Conservation (phyloP, 164 flowering plant genomes). For the Magnolia sinica region DNA sequence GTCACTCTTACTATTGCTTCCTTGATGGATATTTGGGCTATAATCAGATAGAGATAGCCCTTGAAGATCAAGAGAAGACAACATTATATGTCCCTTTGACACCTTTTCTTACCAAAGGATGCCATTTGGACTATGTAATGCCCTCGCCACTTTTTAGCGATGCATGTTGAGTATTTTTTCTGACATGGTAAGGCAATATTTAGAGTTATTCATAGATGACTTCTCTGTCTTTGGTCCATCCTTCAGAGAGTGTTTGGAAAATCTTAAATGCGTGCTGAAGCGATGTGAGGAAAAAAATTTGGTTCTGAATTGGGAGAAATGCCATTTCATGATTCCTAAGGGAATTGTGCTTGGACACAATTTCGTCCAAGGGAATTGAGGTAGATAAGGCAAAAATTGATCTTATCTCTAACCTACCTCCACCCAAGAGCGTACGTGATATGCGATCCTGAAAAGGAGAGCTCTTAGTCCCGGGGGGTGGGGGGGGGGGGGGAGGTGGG, state of each 20-base stretch:
- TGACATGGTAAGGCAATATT: background rate
- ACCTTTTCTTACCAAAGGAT: background rate
- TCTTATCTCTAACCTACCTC: background rate
- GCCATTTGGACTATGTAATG: constrained; percentile 4
- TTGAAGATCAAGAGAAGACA: background rate
- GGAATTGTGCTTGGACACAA: background rate
- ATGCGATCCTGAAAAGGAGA: no score
- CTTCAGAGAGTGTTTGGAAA: no score
- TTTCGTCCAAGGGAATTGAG: background rate
- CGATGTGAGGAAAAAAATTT: no score
- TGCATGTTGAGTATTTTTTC: background rate
- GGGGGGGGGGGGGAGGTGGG: no score
- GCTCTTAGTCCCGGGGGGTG: no score
- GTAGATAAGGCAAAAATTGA: background rate
- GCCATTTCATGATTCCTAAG: background rate
- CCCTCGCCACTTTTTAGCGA: background rate
- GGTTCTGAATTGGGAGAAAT: background rate
- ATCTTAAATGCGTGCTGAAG: no score
- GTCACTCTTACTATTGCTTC: background rate
- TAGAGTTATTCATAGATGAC: no score
- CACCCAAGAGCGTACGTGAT: no score
- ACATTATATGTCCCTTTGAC: constrained; percentile 3
- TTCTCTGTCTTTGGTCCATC: no score
- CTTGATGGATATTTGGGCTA: constrained; percentile 6
- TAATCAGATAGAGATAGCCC: background rate